Base-by-base conservation (phyloP, 106 monocot genomes). In the Allium fistulosum region DNA sequence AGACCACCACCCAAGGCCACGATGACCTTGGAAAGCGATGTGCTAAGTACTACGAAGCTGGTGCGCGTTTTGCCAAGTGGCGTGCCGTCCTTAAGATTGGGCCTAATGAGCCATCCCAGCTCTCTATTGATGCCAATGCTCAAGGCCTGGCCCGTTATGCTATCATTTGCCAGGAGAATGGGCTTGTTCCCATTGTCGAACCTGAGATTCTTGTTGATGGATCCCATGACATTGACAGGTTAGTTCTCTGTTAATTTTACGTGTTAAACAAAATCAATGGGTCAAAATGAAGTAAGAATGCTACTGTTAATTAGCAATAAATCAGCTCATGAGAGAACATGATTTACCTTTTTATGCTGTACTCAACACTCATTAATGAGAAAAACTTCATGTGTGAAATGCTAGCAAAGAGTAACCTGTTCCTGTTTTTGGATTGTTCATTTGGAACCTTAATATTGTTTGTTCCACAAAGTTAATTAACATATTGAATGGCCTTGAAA, bases 41-140 rank as follows among this genome's bases (percentile, higher is more conserved):
- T 51, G 72, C 76, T 9, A 81, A 81, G 63, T 81, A 77, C 81
- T 81, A 83, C 5, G 79, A 78, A 50, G 83, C 79, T 0, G 83
- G 83, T 4, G 82, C 82, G 16, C 82, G 82, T 17, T 82, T 78
- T 45, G 82, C 82, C 65, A 82, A 82, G 65, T 82, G 82, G 82
- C 66, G 82, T 48, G 74, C 82, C 8, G 82, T 82, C 53, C 78
- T 82, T 17, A 82, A 78, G 49, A 83, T 83, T 49, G 67, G 74
- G 6, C 45, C 82, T 3, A 75, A n/a, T 2, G 75, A 75, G 71
- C 83, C 83, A 3, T 83, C 83, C 6, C 71, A 83, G 67, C 79
- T 83, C 10, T 17, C 83, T 11, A 79, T 83, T 45, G 66, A 72
- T 17, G 37, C 53, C 0, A 83, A 83, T 18, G 83, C 83, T 7